Base-by-base conservation (phyloP, 805 yeast species). In the Sugiyamaella americana region DNA sequence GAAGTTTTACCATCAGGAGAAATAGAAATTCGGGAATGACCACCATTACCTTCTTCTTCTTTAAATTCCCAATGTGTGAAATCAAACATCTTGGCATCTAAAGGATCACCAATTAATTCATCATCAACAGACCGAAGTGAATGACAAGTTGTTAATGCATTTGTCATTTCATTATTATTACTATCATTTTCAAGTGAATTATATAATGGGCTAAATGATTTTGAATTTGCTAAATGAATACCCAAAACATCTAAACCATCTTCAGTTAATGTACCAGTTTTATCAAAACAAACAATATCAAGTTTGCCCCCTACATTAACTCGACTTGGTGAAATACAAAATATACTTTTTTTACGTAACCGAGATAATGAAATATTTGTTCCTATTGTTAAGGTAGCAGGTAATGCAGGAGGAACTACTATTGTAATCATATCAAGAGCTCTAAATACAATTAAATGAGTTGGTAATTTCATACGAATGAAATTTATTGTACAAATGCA, bases 341-440 rank as follows among this genome's bases (percentile, higher is more conserved):
- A 93, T 1, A 94, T 81, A 36, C 76, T 70, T 50, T 76, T 75
- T 50, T 73, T 67, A 51, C 87, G 80, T 51, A 93, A 70, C 51
- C 98, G 73, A 24, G 79, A 72, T 21, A 93, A 66, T 0, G 98
- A 95, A 69, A 93, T 89, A 54, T 91, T 87, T 0, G 97, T 89
- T 17, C 98, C 99, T 50, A 93, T 91, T 0, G 98, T 88, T 51
- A 93, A 69, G 0, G 99, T 93, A 0, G 98, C 98, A 0, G 99
- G 99, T 39, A 93, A 72, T 0, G 98, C 98, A 1, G 99, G 99
- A 1, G 99, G 99, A 1, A 93, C 96, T 4, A 93, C 98, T 62
- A 93, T 88, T 0, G 99, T 93, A 46, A 93, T 83, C 44, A 93
- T 78, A 67, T 93, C 99, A 46, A 93, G 70, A 0, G 98, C 98